A percentile compares a stretch with the other conserved stretches of the same genome.
These are phyloP conservation scores for Pseudogymnoascus sp. DNA, from an alignment of 2,329 filamentous ascomycete genomes.

Conservation along the genomic window DNA sequence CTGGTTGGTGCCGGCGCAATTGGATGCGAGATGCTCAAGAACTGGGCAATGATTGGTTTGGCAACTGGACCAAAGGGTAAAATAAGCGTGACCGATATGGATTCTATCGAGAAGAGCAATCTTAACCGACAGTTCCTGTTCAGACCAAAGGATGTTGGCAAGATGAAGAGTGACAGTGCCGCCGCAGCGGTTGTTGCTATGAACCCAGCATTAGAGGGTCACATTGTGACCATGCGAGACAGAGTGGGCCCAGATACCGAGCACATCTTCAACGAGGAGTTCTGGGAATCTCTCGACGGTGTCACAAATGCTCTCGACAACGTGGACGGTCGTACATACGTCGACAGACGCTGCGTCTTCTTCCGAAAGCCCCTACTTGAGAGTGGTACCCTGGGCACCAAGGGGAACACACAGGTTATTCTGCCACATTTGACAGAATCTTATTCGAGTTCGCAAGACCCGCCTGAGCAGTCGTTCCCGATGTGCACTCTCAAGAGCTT, in stretches of 20 bases:
- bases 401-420: slow-evolving; percentile 96
- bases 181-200: slow-evolving; percentile 83
- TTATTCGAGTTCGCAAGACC: slow-evolving; percentile 94
- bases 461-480: slow-evolving; percentile 95
- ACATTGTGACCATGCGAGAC: slow-evolving; percentile 80
- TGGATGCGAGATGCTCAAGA: slow-evolving; percentile 98
- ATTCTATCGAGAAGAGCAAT: slow-evolving; percentile 98
- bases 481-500: slow-evolving; percentile 98
- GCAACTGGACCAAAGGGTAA: slow-evolving; percentile 80
- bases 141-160: slow-evolving; percentile 84
- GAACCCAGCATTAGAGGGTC: slow-evolving; percentile 85
- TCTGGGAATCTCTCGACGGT: slow-evolving; percentile 80
- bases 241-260: slow-evolving; percentile 89
- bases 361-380: slow-evolving; percentile 96
- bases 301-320: slow-evolving; percentile 98
- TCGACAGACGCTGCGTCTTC: slow-evolving; percentile 93
- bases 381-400: slow-evolving; percentile 96
- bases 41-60: slow-evolving; percentile 98
- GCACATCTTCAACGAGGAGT: slow-evolving; percentile 85
- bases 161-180: slow-evolving; percentile 93
- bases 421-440: slow-evolving; percentile 89
- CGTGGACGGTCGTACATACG: slow-evolving; percentile 91
- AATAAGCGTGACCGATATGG: slow-evolving; percentile 93
- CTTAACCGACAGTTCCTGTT: slow-evolving; percentile 96
- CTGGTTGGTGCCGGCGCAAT: slow-evolving; percentile 94